Conservation (phyloP, 257 asterid genomes). For the Primulina huaijiensis region DNA sequence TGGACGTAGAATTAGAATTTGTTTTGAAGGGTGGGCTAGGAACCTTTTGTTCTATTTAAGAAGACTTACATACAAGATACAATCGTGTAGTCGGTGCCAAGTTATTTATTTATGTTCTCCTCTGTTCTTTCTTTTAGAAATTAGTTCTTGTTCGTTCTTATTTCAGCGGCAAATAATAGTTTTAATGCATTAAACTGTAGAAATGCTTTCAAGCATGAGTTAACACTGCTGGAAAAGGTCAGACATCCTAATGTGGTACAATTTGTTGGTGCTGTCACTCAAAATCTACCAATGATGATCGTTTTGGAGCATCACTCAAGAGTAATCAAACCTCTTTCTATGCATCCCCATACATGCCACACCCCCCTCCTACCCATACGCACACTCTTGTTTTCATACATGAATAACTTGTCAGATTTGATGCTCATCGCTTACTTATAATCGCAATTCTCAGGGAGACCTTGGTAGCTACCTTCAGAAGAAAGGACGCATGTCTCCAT, state of each 20-base stretch:
- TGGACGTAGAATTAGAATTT: no score
- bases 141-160: background rate
- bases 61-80: no score
- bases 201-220: constrained; percentile 79
- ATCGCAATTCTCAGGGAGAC: constrained; percentile 63
- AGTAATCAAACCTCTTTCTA: constrained; percentile 48
- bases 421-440: constrained; percentile 21
- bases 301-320: constrained; percentile 75
- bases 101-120: constrained; percentile 10
- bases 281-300: constrained; percentile 96
- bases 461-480: constrained; percentile 72
- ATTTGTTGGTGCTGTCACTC: constrained; percentile 98
- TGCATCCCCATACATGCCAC: background rate
- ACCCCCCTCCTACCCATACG: background rate
- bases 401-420: background rate
- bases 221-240: constrained; percentile 83
- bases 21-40: no score
- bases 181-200: constrained; percentile 40
- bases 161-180: background rate
- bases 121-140: constrained; percentile 16
- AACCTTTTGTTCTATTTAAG: no score
- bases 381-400: background rate
- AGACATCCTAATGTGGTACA: constrained; percentile 98
- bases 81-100: background rate
- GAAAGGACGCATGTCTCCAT: constrained; percentile 86